Evolutionary conservation across 2,329 filamentous ascomycete species (phyloP).

Genomic region (Orbilia ellipsospora): DNA sequence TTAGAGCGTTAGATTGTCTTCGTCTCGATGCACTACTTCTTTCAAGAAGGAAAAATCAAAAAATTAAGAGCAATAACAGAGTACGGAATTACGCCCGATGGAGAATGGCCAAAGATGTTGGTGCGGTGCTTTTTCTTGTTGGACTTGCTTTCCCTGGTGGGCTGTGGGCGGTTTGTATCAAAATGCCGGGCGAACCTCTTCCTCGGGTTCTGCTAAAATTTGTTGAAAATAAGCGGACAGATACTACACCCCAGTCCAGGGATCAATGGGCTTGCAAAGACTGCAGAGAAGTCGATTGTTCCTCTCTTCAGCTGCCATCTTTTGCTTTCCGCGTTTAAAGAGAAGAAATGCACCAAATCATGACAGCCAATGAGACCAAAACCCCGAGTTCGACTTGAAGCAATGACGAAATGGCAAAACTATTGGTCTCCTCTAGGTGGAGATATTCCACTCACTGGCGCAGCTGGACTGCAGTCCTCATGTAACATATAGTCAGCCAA

Average conservation of each 20-base stretch:
- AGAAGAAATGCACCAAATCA: background rate
- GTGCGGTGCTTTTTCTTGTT: conserved; percentile 55
- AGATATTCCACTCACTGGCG: conserved; percentile 38
- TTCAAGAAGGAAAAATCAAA: background rate
- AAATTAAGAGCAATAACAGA: conserved; percentile 22
- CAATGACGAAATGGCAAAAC: conserved; percentile 52
- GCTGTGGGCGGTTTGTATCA: conserved; percentile 47
- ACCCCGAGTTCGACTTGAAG: conserved; percentile 7
- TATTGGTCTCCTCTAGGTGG: conserved; percentile 40
- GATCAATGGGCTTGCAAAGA: conserved; percentile 32
- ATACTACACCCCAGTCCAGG: conserved; percentile 49
- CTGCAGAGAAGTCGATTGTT: conserved; percentile 31
- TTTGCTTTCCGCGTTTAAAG: conserved; percentile 37
- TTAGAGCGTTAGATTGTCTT: conserved; percentile 31
- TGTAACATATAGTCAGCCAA: conserved; percentile 42
- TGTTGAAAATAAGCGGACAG: conserved; percentile 37
- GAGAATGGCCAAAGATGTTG: conserved; percentile 46
- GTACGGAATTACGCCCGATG: conserved; percentile 40
- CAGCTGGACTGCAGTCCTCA: conserved; percentile 28
- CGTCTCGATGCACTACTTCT: conserved; percentile 39
- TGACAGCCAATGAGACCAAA: conserved; percentile 31
- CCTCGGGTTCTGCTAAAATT: conserved; percentile 48
- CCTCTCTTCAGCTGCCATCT: conserved; percentile 52
- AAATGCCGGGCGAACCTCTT: conserved; percentile 53
- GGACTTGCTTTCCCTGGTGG: conserved; percentile 54